Base-by-base conservation (phyloP, 164 flowering plant genomes). In the Akebia trifoliata region DNA sequence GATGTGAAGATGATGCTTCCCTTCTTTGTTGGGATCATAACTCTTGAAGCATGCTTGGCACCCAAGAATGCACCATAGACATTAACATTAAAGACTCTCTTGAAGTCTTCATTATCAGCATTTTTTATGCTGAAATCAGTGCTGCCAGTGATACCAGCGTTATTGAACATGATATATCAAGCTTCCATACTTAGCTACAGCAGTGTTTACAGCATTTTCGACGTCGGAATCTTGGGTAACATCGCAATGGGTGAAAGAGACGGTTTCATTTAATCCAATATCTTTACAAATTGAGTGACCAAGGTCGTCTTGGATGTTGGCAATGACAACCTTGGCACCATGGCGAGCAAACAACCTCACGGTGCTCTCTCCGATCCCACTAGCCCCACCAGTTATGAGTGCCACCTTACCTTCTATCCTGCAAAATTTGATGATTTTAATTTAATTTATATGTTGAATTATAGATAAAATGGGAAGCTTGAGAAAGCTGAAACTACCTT, bases 151-250 rank as follows among this genome's bases (percentile, higher is more conserved):
- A 77, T 66, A 22, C 78, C 86, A 0, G 90, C 87, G 18, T 78
- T 77, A 69, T 48, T 70, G 69, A 60, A 77, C 81, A 82, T 77
- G 20, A n/a, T n/a, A 79, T 70, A 70, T 82, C 84, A 1, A 80
- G 68, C 56, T 79, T 0, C 83, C 84, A 36, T 76, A 45, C 29
- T 68, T 67, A 15, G 77, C 28, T 1, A 75, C 67, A 2, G 80
- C 60, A 0, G 32, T 9, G 53, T 79, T 73, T 0, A 77, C 65
- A 0, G 57, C 60, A 9, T 65, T 62, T 24, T 55, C 24, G 1
- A 82, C 62, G 4, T 82, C 66, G 9, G 34, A 3, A 5, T 83
- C 85, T 2, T 56, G 46, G 0, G 81, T 70, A 10, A 83, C 82
- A 37, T 83, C 79, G 39, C 90, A 79, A 31, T 74, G 81, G 43